These are phyloP conservation scores for Tetradesmus obliquus DNA, from an alignment of 139 green algal genomes.

Conservation along the genomic window DNA sequence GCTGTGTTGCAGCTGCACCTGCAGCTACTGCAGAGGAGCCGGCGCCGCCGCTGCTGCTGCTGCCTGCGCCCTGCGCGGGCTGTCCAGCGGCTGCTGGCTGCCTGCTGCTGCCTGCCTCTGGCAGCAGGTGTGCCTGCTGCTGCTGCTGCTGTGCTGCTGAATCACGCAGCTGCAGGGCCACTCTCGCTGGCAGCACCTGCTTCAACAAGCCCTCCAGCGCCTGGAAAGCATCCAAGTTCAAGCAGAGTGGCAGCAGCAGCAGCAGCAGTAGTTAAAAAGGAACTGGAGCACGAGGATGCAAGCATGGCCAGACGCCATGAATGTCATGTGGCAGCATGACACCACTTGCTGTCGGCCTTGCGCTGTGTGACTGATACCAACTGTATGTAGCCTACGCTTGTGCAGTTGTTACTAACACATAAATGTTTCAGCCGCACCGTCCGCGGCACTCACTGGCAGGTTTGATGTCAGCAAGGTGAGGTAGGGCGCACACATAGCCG, in stretches of 20 bases:
- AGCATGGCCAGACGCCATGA: background rate
- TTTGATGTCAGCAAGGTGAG: conserved; percentile 2
- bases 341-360: background rate
- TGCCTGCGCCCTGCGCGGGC: background rate
- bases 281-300: background rate
- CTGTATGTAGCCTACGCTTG: background rate
- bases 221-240: background rate
- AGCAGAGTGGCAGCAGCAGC: background rate
- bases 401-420: background rate
- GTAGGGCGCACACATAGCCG: conserved; percentile 26
- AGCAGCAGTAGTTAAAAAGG: background rate
- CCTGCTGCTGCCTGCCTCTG: background rate
- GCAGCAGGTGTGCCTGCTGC: background rate
- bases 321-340: background rate
- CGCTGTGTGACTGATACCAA: background rate
- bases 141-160: conserved; percentile 19
- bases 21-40: background rate
- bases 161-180: conserved; percentile 7
- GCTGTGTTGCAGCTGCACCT: background rate
- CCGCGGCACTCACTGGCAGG: background rate
- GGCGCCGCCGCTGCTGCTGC: background rate
- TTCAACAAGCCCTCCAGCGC: conserved; percentile 8
- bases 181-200: conserved; percentile 16
- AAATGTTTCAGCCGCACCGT: background rate
- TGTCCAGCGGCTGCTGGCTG: background rate